Conservation (phyloP, 768 basidiomycete genomes). For the Coprinellus aureogranulatus region DNA sequence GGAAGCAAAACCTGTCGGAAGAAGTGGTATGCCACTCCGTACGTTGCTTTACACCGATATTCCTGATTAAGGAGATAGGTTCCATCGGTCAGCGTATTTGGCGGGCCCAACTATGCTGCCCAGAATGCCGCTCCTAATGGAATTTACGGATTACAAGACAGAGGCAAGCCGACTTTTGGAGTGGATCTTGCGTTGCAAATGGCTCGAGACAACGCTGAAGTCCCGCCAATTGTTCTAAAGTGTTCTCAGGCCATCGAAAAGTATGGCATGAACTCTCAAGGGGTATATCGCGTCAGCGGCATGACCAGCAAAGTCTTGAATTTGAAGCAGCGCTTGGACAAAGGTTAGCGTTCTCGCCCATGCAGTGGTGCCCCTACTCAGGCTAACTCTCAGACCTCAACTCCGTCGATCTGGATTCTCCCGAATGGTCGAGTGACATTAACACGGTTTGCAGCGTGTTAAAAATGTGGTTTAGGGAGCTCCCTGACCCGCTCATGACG, state of each 20-base stretch:
- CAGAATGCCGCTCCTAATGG: slow-evolving; percentile 11
- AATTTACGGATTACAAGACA: slow-evolving; percentile 45
- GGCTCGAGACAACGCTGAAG: slow-evolving; percentile 84
- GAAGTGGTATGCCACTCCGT: slow-evolving; percentile 43
- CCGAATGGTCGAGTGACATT: slow-evolving; percentile 92
- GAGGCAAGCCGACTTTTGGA: slow-evolving; percentile 84
- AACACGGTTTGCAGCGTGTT: slow-evolving; percentile 93
- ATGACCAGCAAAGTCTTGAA: slow-evolving; percentile 83
- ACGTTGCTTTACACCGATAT: not conserved
- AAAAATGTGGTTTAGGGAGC: slow-evolving; percentile 94
- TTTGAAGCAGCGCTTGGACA: slow-evolving; percentile 81
- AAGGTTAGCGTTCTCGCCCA: slow-evolving; percentile 62
- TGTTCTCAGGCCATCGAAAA: slow-evolving; percentile 92
- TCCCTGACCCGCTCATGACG: slow-evolving; percentile 92
- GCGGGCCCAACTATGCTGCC: slow-evolving; percentile 12
- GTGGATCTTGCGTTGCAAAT: slow-evolving; percentile 92
- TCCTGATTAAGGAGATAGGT: slow-evolving; percentile 39
- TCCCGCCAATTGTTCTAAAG: slow-evolving; percentile 83
- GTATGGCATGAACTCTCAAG: slow-evolving; percentile 78
- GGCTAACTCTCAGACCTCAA: slow-evolving; percentile 79
- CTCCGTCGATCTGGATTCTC: slow-evolving; percentile 77
- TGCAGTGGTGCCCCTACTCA: too few relatives aligned
- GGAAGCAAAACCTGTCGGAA: slow-evolving; percentile 49
- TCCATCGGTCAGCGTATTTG: slow-evolving; percentile 44
- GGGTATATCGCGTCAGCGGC: slow-evolving; percentile 92